Evolutionary conservation across 306 rosid genomes (phyloP).

Genomic region (Trifolium repens): DNA sequence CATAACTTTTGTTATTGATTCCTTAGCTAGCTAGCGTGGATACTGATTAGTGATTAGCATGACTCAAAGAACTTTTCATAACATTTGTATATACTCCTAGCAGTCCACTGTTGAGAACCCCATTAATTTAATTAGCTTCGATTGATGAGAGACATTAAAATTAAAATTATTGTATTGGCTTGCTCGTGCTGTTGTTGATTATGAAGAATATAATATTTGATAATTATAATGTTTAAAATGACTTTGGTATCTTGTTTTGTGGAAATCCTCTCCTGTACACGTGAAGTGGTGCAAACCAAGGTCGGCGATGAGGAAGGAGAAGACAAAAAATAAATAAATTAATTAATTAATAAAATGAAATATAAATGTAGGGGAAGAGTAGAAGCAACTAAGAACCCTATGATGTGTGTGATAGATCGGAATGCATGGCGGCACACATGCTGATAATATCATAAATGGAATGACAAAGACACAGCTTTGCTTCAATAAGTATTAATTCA

Average conservation of each 20-base stretch:
- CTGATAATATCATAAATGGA: constrained; percentile 16
- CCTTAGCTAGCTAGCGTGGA: not conserved
- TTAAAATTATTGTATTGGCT: constrained; percentile 41
- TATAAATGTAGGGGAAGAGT: constrained; percentile 11
- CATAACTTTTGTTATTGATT: constrained; percentile 6
- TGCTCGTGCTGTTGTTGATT: constrained; percentile 43
- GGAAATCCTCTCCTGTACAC: constrained; percentile 42
- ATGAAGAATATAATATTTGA: not conserved
- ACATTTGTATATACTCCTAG: not conserved
- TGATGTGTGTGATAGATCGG: constrained; percentile 25
- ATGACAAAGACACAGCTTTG: constrained; percentile 33
- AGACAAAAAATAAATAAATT: not conserved
- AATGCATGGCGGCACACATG: constrained; percentile 53
- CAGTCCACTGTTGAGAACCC: not conserved
- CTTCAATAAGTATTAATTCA: not conserved
- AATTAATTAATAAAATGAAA: not conserved
- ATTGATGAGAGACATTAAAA: constrained; percentile 36
- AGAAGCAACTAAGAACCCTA: constrained; percentile 25
- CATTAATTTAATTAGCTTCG: constrained; percentile 29
- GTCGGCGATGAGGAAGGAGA: constrained; percentile 25
- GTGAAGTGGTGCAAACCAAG: constrained; percentile 53
- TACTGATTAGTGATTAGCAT: constrained; percentile 12
- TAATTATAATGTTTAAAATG: constrained; percentile 19
- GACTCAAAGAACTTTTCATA: constrained; percentile 1
- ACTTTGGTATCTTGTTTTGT: constrained; percentile 44